Percentiles rank a stretch among this genome's conserved stretches.
phyloP scores from a whole-genome alignment of 306 rosid species.

The Urtica urens region DNA sequence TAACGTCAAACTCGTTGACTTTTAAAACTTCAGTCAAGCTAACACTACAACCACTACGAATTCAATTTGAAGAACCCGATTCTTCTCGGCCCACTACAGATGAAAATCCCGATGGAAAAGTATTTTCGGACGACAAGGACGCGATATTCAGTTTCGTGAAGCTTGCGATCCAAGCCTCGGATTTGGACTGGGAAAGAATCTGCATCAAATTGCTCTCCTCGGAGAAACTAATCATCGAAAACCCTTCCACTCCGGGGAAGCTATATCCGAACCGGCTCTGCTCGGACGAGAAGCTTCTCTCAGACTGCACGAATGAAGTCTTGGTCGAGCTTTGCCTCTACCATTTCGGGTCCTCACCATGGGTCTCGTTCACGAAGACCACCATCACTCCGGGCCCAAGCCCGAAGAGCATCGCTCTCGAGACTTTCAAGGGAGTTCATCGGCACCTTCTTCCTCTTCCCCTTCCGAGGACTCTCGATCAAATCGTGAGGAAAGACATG shows the following conservation, averaged over 20 bases:
- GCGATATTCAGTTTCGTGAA: constrained; percentile 46
- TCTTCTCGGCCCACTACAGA: constrained; percentile 31
- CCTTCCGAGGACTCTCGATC: constrained; percentile 63
- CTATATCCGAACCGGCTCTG: constrained; percentile 42
- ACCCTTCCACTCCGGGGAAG: constrained; percentile 43
- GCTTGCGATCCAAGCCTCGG: constrained; percentile 51
- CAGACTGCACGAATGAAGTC: constrained; percentile 58
- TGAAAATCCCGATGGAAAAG: constrained; percentile 25
- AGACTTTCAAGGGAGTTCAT: constrained; percentile 55
- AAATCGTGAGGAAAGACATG: constrained; percentile 75
- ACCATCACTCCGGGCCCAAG: constrained; percentile 33
- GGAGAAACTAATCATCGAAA: constrained; percentile 57
- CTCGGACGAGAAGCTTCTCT: constrained; percentile 51
- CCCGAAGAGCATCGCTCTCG: constrained; percentile 28
- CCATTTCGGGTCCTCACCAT: constrained; percentile 45
- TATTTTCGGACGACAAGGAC: constrained; percentile 38
- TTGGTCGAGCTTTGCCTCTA: constrained; percentile 48
- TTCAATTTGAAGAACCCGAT: constrained; percentile 58
- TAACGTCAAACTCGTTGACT: constrained; percentile 22
- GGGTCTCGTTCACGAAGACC: constrained; percentile 39
- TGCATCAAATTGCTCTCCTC: constrained; percentile 51
- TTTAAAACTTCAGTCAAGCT: constrained; percentile 36
- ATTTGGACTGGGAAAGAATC: constrained; percentile 48
- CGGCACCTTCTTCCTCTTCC: constrained; percentile 68
- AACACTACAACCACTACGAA: constrained; percentile 35